Percentiles rank a stretch among this genome's conserved stretches.
Conservation (phyloP, 345 rosid species). For the Tarenaya hassleriana region DNA sequence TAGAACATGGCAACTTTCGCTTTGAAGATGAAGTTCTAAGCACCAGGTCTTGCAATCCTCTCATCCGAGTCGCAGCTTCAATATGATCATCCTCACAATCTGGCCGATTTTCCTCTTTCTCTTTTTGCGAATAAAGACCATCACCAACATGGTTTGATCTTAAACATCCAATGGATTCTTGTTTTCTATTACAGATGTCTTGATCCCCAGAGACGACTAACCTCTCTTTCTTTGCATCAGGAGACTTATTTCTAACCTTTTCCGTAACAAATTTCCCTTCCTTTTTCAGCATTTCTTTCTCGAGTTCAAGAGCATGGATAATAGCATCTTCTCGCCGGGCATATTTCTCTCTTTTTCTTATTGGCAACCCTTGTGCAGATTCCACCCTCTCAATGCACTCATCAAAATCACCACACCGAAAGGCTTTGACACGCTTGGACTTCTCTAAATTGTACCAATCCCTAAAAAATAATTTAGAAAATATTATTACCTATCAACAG, state of each 20-base stretch:
- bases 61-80: slow-evolving; percentile 64
- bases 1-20: slow-evolving; percentile 45
- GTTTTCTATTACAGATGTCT: slow-evolving; percentile 36
- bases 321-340: slow-evolving; percentile 99
- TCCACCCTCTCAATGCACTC: slow-evolving; percentile 92
- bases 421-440: slow-evolving; percentile 95
- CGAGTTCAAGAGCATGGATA: slow-evolving; percentile 97
- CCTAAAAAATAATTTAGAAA: slow-evolving; percentile 36
- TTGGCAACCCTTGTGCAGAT: slow-evolving; percentile 64
- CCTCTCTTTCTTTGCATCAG: slow-evolving; percentile 38
- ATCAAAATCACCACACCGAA: slow-evolving; percentile 96
- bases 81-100: slow-evolving; percentile 42
- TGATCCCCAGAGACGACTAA: slow-evolving; percentile 34
- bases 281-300: slow-evolving; percentile 51
- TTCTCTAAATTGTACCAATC: slow-evolving; percentile 99
- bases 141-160: slow-evolving; percentile 15
- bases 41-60: slow-evolving; percentile 85
- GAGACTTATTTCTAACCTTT: slow-evolving; percentile 29
- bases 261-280: slow-evolving; percentile 44
- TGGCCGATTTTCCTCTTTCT: slow-evolving; percentile 38
- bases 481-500: background rate
- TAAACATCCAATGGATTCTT: slow-evolving; percentile 22
- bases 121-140: slow-evolving; percentile 25
- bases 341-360: slow-evolving; percentile 93
- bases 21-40: slow-evolving; percentile 51